A percentile compares a stretch with the other conserved stretches of the same genome.
Conservation (phyloP, 331 rosid species). For the Quercus phellos region DNA sequence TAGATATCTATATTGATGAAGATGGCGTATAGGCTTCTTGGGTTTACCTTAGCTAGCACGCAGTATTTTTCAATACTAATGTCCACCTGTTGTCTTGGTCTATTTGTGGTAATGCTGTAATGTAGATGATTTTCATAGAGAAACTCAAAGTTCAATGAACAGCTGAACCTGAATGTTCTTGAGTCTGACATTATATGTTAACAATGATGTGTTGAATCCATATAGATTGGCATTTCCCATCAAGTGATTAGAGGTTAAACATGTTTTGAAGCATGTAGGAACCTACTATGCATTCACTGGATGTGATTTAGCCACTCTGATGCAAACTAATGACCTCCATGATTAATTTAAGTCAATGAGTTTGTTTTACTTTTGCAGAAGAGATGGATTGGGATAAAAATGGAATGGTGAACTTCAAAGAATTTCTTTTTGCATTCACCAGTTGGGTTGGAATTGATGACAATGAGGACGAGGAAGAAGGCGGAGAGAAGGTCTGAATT, state of each 20-base stretch:
- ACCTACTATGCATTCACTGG: background rate
- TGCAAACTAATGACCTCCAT: background rate
- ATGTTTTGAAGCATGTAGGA: background rate
- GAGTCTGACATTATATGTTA: background rate
- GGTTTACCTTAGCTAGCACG: background rate
- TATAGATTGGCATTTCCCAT: background rate
- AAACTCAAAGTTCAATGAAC: background rate
- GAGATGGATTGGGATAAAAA: constrained; percentile 99
- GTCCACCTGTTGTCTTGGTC: background rate
- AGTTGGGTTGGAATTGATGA: constrained; percentile 93
- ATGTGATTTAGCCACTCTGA: background rate
- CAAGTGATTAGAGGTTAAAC: background rate
- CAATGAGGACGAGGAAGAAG: constrained; percentile 61
- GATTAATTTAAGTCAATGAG: background rate
- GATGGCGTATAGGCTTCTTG: constrained; percentile 8
- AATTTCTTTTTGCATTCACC: constrained; percentile 87
- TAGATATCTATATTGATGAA: background rate
- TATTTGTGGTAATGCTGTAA: background rate
- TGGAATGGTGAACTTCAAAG: constrained; percentile 98
- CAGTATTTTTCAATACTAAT: background rate
- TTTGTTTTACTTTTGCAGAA: constrained; percentile 44
- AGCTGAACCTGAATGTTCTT: background rate
- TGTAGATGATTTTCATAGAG: background rate
- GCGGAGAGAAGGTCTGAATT: constrained; percentile 11
- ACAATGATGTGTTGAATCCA: background rate